phyloP scores from a whole-genome alignment of 2,329 filamentous ascomycete genomes.

The Penicillium glabrum region DNA sequence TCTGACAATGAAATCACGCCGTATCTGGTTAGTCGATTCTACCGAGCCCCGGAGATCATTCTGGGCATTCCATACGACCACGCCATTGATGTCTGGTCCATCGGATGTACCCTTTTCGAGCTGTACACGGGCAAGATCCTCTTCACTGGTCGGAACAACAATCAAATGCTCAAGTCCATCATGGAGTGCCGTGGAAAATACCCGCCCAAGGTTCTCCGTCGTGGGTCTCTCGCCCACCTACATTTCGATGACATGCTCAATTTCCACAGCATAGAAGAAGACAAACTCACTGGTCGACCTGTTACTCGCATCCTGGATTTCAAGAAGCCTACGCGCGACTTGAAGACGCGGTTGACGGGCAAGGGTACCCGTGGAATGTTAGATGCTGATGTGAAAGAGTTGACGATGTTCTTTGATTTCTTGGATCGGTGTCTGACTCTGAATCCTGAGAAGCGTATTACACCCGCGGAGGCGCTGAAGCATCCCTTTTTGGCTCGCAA shows the following conservation, averaged over 20 bases:
- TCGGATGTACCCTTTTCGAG: conserved; percentile 95
- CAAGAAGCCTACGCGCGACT: conserved; percentile 73
- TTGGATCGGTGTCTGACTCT: conserved; percentile 84
- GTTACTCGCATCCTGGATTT: conserved; percentile 47
- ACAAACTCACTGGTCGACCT: conserved; percentile 83
- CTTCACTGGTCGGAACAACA: conserved; percentile 93
- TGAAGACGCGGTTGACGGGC: conserved; percentile 74
- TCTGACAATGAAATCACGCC: conserved; percentile 90
- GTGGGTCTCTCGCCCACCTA: conserved; percentile 70
- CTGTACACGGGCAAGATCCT: conserved; percentile 97
- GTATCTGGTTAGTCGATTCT: conserved; percentile 95
- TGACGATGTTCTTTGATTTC: conserved; percentile 81
- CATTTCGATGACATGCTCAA: conserved; percentile 85
- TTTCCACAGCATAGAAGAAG: conserved; percentile 80
- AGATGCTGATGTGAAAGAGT: conserved; percentile 71
- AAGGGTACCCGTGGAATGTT: conserved; percentile 72
- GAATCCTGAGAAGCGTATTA: conserved; percentile 90
- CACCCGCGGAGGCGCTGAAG: conserved; percentile 78
- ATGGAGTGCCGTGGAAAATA: conserved; percentile 96
- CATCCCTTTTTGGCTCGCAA: conserved; percentile 77
- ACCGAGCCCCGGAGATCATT: conserved; percentile 94
- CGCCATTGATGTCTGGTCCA: conserved; percentile 94
- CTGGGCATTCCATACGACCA: conserved; percentile 95
- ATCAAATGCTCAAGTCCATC: conserved; percentile 95
- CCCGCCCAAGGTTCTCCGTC: conserved; percentile 82